These are phyloP conservation scores for Trichoderma citrinoviride DNA, from an alignment of 2,329 filamentous ascomycete species.

Conservation along the genomic window DNA sequence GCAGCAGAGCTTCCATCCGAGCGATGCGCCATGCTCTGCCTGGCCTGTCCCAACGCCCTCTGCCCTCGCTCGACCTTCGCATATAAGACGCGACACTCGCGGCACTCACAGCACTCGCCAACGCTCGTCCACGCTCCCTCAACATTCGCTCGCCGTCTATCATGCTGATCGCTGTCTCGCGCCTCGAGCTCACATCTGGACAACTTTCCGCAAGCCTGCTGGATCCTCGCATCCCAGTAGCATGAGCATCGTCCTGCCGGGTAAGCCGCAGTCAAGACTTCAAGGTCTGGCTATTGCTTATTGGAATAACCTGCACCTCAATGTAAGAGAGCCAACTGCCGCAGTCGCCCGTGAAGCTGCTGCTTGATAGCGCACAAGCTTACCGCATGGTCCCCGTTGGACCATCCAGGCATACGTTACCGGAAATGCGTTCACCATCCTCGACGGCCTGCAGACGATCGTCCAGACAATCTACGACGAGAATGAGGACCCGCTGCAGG, in stretches of 20 bases:
- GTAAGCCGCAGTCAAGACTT: conserved; percentile 72
- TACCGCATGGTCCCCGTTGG: not conserved
- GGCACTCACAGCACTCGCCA: not conserved
- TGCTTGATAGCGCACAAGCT: not conserved
- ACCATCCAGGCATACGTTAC: conserved; percentile 74
- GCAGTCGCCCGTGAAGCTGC: not conserved
- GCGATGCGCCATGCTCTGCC: not conserved
- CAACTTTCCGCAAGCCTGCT: conserved; percentile 2
- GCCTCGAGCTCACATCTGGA: conserved; percentile 15
- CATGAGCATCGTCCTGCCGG: conserved; percentile 78
- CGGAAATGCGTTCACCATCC: conserved; percentile 80
- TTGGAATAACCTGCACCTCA: conserved; percentile 70
- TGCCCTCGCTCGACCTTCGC: not conserved
- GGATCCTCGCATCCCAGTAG: conserved; percentile 31
- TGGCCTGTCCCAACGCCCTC: not conserved
- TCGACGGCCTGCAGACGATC: conserved; percentile 69
- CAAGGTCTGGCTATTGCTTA: conserved; percentile 72
- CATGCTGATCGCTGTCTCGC: conserved; percentile 6
- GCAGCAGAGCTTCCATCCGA: not conserved
- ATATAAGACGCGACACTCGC: not conserved
- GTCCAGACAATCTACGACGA: conserved; percentile 91
- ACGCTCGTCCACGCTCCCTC: not conserved
- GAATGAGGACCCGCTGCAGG: conserved; percentile 64
- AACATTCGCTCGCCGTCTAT: not conserved
- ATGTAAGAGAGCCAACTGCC: conserved; percentile 52